Evolutionary conservation across 495 filamentous ascomycete genomes (phyloP).

Genomic region (Podospora bellae-mahoneyi): DNA sequence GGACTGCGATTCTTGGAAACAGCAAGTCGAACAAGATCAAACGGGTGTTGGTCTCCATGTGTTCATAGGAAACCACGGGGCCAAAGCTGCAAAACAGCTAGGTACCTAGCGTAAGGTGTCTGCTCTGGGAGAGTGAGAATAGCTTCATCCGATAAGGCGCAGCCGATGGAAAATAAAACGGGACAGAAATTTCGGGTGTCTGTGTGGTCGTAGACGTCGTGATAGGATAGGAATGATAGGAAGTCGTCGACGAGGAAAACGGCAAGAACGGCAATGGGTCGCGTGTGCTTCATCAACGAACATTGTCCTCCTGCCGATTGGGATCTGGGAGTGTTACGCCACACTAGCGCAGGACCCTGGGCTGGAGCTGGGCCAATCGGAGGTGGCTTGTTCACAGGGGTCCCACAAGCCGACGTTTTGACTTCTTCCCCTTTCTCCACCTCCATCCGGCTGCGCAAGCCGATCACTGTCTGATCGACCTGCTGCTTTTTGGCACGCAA

Average conservation of each 20-base stretch:
- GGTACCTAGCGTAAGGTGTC: too few relatives aligned
- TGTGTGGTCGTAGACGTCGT: too few relatives aligned
- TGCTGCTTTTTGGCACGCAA: background rate
- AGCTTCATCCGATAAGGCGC: too few relatives aligned
- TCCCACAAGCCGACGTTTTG: background rate
- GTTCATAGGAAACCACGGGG: too few relatives aligned
- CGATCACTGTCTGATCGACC: conserved; percentile 17
- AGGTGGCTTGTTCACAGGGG: background rate
- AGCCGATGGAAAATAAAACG: too few relatives aligned
- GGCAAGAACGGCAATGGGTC: background rate
- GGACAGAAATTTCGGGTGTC: too few relatives aligned
- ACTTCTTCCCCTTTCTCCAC: conserved; percentile 9
- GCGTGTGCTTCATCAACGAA: conserved; percentile 1
- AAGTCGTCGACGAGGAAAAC: background rate
- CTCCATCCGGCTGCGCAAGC: background rate
- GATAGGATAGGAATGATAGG: too few relatives aligned
- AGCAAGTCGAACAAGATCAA: too few relatives aligned
- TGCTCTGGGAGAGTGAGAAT: too few relatives aligned
- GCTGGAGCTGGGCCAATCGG: background rate
- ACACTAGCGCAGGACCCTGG: background rate
- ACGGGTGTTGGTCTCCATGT: too few relatives aligned
- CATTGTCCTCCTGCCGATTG: background rate
- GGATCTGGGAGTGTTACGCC: background rate
- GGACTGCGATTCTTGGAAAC: too few relatives aligned
- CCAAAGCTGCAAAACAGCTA: too few relatives aligned